Evolutionary conservation across 345 rosid genomes (phyloP), one percentile per base, ranked within the genome.

Genomic region (Acer campestre): DNA sequence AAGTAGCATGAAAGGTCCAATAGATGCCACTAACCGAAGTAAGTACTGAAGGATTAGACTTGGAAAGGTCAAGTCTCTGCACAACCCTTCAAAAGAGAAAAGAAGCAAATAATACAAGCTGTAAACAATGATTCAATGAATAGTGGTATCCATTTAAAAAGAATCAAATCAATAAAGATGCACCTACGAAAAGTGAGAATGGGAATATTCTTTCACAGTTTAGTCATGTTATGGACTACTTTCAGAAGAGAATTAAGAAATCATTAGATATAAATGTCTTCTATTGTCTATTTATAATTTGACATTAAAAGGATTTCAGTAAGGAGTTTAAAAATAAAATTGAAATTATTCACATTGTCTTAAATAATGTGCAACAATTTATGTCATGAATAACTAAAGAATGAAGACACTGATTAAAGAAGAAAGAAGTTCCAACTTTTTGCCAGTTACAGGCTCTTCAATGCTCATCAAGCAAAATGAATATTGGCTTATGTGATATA

Each of bases 31-130:
- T 86, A 78, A 96, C 99, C 92, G 98, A 94, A 80, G 95, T 88
- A 77, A 96, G 97, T 63, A 96, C 98, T 61, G 98, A 96, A 83
- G 99, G 97, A 85, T 94, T 96, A 66, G 99, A 92, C 86, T 96
- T 94, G 78, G 97, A 89, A 75, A 96, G 99, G 80, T 94, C 97
- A 80, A 96, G 94, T 80, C 95, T 89, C 89, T 91, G 99, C 82
- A 96, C 95, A 82, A 91, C 91, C 87, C 99, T 96, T 87, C 82
- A 91, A 64, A 77, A 31, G 66, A 78, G 68, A 84, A 63, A 82
- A 79, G 42, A 81, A 73, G 0, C 38, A 4, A 35, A 35, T 35
- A 35, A 35, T 35, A 5, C 38, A 35, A 35, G 38, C 38, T 35
- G 46, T 53, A 73, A 31, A 70, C 10, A 48, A 44, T 44, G 23